phyloP scores from a whole-genome alignment of 116 monocot species.

The Iris pallida region DNA sequence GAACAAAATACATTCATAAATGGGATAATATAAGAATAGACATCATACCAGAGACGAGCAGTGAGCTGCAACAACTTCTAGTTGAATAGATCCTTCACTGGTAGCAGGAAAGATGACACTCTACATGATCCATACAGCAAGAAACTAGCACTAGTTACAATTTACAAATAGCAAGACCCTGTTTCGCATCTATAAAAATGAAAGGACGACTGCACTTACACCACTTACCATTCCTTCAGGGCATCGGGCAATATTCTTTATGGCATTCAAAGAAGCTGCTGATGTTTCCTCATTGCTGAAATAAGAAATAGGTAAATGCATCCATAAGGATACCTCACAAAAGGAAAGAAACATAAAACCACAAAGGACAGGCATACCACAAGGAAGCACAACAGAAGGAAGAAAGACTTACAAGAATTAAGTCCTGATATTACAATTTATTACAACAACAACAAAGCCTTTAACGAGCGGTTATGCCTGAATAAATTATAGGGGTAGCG shows the following conservation, averaged over 20 bases:
- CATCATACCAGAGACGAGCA: constrained; percentile 67
- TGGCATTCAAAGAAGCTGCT: constrained; percentile 56
- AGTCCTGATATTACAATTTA: too few species aligned
- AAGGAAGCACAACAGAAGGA: background rate
- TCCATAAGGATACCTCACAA: background rate
- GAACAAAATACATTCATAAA: too few species aligned
- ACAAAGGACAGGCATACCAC: background rate
- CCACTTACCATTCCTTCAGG: constrained; percentile 72
- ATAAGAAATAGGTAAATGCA: background rate
- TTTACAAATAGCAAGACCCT: background rate
- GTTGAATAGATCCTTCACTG: constrained; percentile 32
- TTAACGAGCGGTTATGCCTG: too few species aligned
- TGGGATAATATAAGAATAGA: background rate
- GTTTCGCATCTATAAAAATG: background rate
- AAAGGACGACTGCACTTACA: background rate
- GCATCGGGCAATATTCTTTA: constrained; percentile 53
- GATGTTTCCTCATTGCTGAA: constrained; percentile 68
- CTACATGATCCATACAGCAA: constrained; percentile 28
- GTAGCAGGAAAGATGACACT: constrained; percentile 50
- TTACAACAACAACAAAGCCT: too few species aligned
- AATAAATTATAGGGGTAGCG: too few species aligned
- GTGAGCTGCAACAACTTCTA: constrained; percentile 45
- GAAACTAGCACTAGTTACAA: constrained; percentile 1
- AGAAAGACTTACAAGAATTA: too few species aligned
- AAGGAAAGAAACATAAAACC: background rate